phyloP scores from a whole-genome alignment of 2,329 filamentous ascomycete species.

The Xylariaceae sp. region DNA sequence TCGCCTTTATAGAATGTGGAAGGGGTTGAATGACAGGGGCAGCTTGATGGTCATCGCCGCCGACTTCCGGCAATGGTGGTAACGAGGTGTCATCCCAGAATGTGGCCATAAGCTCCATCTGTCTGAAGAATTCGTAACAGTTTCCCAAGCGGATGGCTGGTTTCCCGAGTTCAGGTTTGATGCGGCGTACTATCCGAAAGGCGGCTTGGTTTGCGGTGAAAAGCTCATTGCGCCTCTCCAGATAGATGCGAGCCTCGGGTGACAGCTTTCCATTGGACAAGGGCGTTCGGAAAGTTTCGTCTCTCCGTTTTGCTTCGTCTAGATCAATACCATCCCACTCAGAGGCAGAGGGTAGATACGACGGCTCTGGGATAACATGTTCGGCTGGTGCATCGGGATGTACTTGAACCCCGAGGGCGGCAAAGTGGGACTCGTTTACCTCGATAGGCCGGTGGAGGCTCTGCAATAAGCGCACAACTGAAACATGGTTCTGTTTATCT shows the following conservation, averaged over 20 bases:
- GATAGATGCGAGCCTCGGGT: slow-evolving; percentile 64
- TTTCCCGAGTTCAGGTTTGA: slow-evolving; percentile 61
- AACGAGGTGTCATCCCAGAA: slow-evolving; percentile 69
- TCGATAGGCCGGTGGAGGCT: slow-evolving; percentile 60
- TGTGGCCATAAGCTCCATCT: slow-evolving; percentile 63
- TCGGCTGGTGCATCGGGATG: slow-evolving; percentile 55
- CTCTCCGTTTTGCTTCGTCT: slow-evolving; percentile 57
- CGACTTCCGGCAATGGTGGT: slow-evolving; percentile 28
- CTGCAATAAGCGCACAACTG: slow-evolving; percentile 60
- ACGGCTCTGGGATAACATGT: slow-evolving; percentile 61
- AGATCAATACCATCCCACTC: slow-evolving; percentile 57
- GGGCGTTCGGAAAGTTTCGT: slow-evolving; percentile 54
- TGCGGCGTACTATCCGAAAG: slow-evolving; percentile 66
- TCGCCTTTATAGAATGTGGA: slow-evolving; percentile 25
- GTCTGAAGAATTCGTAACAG: slow-evolving; percentile 70
- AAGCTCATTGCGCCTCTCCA: slow-evolving; percentile 65
- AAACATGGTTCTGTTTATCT: slow-evolving; percentile 36
- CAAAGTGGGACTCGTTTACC: slow-evolving; percentile 57
- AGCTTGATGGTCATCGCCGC: slow-evolving; percentile 17
- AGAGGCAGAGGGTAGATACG: slow-evolving; percentile 60
- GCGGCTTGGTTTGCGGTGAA: slow-evolving; percentile 63
- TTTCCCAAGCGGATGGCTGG: slow-evolving; percentile 64
- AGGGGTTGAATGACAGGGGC: slow-evolving; percentile 11
- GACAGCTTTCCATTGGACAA: slow-evolving; percentile 61
- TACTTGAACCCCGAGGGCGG: slow-evolving; percentile 64